Base-by-base conservation (phyloP, 345 rosid genomes). In the Aegle marmelos region DNA sequence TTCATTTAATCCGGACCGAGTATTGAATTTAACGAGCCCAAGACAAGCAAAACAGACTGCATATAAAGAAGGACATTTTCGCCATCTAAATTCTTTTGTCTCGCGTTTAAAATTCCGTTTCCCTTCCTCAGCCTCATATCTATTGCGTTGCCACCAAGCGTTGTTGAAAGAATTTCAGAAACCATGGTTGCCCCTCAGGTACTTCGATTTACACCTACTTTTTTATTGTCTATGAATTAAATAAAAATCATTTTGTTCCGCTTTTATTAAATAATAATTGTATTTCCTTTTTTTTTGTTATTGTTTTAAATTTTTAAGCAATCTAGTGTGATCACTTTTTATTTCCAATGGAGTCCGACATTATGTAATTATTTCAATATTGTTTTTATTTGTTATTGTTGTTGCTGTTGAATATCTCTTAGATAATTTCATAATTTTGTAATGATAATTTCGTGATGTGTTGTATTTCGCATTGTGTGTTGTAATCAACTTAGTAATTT, bases 171-270 rank as follows among this genome's bases (percentile, higher is more conserved):
- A 57, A 36, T 76, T 53, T 67, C 56, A 34, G 28, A 63, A 45
- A 68, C 14, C 72, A 78, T 78, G 81, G 76, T 63, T 8, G 31
- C 48, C 10, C 16, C 81, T 10, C 71, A 30, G 81, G 81, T 78
- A 54, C 24, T 78, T 59, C 36, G 16, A 28, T 50, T 34, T 25
- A 13, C 1, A 16, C 65, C 7, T 64, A 3, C 25, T 3, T 71
- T 71, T 48, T 24, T 34, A 19, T 8, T 41, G 13, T n/a, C 10
- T 3, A 8, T 31, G 22, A 34, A 31, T 28, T 45, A 11, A 61
- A 6, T 39, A 0, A 6, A 48, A 69, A 27, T 2, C 2, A 6
- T 56, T 72, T 13, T 31, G 16, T 33, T 57, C 5, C 7, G 25
- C 45, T 45, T 8, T 62, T 13, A 48, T 16, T 60, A 3, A 16